Conservation (phyloP, 2,329 filamentous ascomycete species). For the Penicillium polonicum region DNA sequence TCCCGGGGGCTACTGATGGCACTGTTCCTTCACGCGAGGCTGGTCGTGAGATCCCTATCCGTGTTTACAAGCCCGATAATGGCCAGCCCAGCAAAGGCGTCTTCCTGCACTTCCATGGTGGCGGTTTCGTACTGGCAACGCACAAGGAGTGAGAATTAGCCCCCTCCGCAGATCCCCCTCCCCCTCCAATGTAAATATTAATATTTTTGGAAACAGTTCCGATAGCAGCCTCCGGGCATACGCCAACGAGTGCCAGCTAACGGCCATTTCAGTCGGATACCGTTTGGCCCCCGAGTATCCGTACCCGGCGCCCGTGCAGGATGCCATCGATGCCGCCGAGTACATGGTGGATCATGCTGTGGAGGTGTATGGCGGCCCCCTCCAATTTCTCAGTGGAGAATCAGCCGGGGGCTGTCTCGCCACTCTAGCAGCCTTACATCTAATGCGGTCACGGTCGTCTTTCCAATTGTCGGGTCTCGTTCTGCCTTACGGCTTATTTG, state of each 20-base stretch:
- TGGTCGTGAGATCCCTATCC: slow-evolving; percentile 53
- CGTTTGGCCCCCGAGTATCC: slow-evolving; percentile 60
- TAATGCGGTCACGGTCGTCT: not conserved
- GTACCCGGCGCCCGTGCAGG: slow-evolving; percentile 48
- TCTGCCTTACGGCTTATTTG: not conserved
- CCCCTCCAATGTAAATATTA: not conserved
- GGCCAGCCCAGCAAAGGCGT: slow-evolving; percentile 45
- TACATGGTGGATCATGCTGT: not conserved
- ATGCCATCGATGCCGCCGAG: not conserved
- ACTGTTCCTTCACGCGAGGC: slow-evolving; percentile 54
- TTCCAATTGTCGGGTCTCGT: not conserved
- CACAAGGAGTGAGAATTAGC: slow-evolving; percentile 7
- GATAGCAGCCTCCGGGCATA: slow-evolving; percentile 51
- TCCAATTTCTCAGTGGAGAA: not conserved
- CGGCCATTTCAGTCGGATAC: slow-evolving; percentile 58
- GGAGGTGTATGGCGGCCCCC: not conserved
- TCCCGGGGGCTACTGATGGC: slow-evolving; percentile 50
- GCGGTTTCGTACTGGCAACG: slow-evolving; percentile 42
- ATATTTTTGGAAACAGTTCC: slow-evolving; percentile 30
- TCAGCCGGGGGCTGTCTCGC: not conserved
- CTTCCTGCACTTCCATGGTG: slow-evolving; percentile 58
- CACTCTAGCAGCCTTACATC: not conserved
- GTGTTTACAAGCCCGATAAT: slow-evolving; percentile 52
- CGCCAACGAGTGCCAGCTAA: slow-evolving; percentile 50
- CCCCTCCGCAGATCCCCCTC: no score